Conservation (phyloP, 768 basidiomycete genomes). For the Xerocomellus dryophilus region DNA sequence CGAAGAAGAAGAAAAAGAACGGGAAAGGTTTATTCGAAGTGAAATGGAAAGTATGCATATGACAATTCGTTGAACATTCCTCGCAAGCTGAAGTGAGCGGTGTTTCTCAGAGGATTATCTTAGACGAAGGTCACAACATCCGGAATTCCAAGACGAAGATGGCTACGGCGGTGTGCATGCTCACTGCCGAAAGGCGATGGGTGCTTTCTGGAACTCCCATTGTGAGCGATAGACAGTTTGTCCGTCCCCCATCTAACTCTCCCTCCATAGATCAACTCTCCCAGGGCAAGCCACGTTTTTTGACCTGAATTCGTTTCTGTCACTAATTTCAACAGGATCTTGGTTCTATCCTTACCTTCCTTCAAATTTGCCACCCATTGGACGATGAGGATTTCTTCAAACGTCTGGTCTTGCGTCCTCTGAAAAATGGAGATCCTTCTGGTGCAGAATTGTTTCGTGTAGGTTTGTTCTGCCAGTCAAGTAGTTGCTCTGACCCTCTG, state of each 20-base stretch:
- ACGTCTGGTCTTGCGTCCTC: constrained; percentile 70
- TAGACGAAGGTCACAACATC: constrained; percentile 89
- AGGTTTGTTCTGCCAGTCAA: constrained; percentile 16
- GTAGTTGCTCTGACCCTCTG: constrained; percentile 5
- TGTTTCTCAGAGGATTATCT: constrained; percentile 57
- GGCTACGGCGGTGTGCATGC: constrained; percentile 60
- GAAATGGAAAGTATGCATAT: constrained; percentile 68
- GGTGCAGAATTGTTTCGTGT: constrained; percentile 74
- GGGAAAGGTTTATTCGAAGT: constrained; percentile 62
- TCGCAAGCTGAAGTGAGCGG: not conserved
- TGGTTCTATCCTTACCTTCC: constrained; percentile 80
- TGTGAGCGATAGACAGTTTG: constrained; percentile 43
- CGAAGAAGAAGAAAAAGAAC: constrained; percentile 56
- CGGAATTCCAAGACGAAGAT: constrained; percentile 87
- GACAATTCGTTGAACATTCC: not conserved
- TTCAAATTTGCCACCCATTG: constrained; percentile 80
- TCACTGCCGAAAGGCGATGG: constrained; percentile 75
- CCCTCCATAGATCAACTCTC: constrained; percentile 67
- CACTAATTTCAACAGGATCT: constrained; percentile 57
- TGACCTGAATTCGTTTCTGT: not conserved
- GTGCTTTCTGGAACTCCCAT: constrained; percentile 85
- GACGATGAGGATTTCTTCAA: constrained; percentile 84
- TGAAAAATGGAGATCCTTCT: constrained; percentile 62
- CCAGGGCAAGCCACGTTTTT: constrained; percentile 43
- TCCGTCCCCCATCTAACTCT: not conserved